These are phyloP conservation scores for Bauhinia variegata DNA, from an alignment of 306 rosid genomes.

Conservation along the genomic window DNA sequence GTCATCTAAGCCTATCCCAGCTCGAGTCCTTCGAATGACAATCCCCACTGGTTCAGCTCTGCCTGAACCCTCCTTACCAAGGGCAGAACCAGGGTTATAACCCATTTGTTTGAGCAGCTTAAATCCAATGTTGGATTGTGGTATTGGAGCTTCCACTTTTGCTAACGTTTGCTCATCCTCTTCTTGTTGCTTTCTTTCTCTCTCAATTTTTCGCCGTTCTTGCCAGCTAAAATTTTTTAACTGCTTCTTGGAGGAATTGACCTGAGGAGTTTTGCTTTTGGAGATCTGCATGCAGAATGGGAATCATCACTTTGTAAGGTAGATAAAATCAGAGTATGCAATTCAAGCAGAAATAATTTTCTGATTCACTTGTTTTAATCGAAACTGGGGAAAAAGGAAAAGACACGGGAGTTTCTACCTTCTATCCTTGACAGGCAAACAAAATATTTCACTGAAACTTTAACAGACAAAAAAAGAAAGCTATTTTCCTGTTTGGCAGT, in stretches of 20 bases:
- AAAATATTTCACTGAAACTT: not conserved
- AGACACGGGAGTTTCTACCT: no score
- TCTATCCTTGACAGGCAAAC: not conserved
- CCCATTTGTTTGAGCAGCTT: slow-evolving; percentile 91
- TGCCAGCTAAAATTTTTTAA: slow-evolving; percentile 67
- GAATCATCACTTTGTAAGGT: not conserved
- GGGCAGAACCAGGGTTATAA: slow-evolving; percentile 76
- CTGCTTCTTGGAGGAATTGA: slow-evolving; percentile 57
- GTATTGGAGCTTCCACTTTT: slow-evolving; percentile 78
- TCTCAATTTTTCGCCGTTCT: slow-evolving; percentile 65
- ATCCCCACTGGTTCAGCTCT: slow-evolving; percentile 78
- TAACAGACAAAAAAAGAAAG: no score
- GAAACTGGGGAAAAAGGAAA: not conserved
- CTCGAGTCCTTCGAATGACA: slow-evolving; percentile 82
- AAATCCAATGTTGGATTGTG: slow-evolving; percentile 89
- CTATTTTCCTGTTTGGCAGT: not conserved
- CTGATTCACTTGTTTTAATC: not conserved
- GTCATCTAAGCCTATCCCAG: slow-evolving; percentile 81
- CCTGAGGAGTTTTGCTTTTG: slow-evolving; percentile 33
- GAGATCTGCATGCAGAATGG: slow-evolving; percentile 45
- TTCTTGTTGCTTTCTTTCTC: slow-evolving; percentile 68
- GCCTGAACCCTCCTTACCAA: slow-evolving; percentile 82
- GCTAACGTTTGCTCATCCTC: slow-evolving; percentile 87
- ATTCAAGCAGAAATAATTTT: slow-evolving; percentile 3
- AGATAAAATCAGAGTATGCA: not conserved